These are phyloP conservation scores for Tolypocladium tropicale DNA, from an alignment of 2,329 filamentous ascomycete genomes.

Conservation along the genomic window DNA sequence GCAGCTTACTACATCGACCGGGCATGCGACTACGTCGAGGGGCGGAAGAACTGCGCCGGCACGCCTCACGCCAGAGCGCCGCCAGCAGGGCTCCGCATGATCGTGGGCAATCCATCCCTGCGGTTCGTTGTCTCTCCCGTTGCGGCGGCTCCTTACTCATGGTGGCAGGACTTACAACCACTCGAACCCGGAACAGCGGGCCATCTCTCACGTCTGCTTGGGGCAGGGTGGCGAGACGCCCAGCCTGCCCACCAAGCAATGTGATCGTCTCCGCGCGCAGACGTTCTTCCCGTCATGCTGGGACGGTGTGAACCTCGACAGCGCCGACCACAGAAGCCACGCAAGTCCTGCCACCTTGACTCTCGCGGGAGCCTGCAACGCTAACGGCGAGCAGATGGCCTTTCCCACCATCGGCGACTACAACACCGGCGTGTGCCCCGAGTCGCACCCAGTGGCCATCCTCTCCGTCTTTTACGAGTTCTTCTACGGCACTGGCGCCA, in stretches of 20 bases:
- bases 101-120: constrained; percentile 49
- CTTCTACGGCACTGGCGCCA: constrained; percentile 28
- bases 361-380: too few relatives aligned
- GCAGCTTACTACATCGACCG: constrained; percentile 16
- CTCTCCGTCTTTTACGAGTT: constrained; percentile 36
- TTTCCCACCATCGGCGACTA: constrained; percentile 17
- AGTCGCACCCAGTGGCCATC: constrained; percentile 30
- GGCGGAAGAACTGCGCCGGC: constrained; percentile 11
- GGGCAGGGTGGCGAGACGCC: constrained; percentile 27
- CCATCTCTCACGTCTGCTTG: constrained; percentile 48
- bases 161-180: constrained; percentile 27
- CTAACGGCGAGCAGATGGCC: constrained; percentile 10
- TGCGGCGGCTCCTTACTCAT: background rate
- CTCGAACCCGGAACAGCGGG: constrained; percentile 33
- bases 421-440: constrained; percentile 24
- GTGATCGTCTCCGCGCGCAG: constrained; percentile 40
- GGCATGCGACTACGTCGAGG: constrained; percentile 15
- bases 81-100: constrained; percentile 53
- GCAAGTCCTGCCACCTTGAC: too few relatives aligned
- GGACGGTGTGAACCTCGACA: constrained; percentile 48
- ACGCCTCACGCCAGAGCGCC: constrained; percentile 38
- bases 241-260: constrained; percentile 41
- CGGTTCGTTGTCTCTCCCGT: constrained; percentile 4
- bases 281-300: constrained; percentile 53
- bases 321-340: constrained; percentile 43